Conservation (phyloP, 2,329 filamentous ascomycete genomes). For the Fusarium sarcochroum region DNA sequence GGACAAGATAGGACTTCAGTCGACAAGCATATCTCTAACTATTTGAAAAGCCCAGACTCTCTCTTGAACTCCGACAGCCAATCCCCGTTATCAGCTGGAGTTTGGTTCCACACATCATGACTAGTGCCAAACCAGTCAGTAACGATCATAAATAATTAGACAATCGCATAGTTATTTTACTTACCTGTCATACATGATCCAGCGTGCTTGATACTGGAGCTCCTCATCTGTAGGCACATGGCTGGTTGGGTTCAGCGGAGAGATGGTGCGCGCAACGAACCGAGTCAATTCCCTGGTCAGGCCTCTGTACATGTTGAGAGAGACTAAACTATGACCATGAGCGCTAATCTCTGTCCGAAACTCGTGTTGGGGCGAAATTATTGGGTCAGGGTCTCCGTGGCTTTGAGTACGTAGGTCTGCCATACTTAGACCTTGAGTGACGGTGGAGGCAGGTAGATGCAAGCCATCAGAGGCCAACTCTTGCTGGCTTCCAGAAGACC, state of each 20-base stretch:
- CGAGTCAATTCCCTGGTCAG: conserved; percentile 39
- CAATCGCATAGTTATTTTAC: rapidly evolving
- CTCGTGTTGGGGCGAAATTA: not conserved
- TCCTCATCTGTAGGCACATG: conserved; percentile 55
- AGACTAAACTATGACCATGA: not conserved
- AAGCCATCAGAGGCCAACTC: not conserved
- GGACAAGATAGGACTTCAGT: no score
- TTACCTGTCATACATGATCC: conserved; percentile 51
- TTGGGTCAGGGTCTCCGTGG: not conserved
- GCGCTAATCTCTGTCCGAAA: rapidly evolving
- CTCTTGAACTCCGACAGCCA: conserved; percentile 24
- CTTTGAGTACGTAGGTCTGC: no score
- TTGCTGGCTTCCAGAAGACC: no score
- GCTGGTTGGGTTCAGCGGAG: conserved; percentile 49
- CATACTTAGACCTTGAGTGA: not conserved
- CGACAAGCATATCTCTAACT: no score
- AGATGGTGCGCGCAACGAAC: conserved; percentile 49
- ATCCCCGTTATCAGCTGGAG: conserved; percentile 16
- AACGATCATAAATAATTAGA: rapidly evolving
- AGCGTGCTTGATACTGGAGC: conserved; percentile 52
- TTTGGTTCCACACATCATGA: conserved; percentile 27
- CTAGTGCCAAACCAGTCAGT: not conserved
- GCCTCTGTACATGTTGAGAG: conserved; percentile 28
- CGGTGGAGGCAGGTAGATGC: no score
- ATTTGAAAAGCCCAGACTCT: conserved; percentile 6